phyloP scores from a whole-genome alignment of 352 stramenopile genomes.

The Phytophthora aleatoria region DNA sequence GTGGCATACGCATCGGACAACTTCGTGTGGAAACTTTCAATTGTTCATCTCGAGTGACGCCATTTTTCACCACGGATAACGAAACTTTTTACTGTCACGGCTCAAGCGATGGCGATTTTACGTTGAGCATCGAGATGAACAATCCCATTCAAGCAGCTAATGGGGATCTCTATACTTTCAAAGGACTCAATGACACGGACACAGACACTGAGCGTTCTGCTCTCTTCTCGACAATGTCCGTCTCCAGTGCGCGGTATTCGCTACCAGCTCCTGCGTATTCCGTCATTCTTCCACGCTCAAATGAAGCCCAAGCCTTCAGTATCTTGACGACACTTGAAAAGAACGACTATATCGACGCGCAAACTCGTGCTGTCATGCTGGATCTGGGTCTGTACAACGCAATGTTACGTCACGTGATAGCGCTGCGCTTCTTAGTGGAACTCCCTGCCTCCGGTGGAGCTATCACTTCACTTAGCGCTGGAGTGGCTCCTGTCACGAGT shows the following conservation, averaged over 20 bases:
- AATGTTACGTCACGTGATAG: conserved; percentile 48
- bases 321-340: conserved; percentile 35
- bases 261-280: conserved; percentile 54
- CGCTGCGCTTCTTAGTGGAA: conserved; percentile 54
- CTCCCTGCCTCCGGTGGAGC: conserved; percentile 48
- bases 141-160: conserved; percentile 15
- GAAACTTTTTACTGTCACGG: conserved; percentile 16
- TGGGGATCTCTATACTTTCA: conserved; percentile 29
- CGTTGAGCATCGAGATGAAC: conserved; percentile 5
- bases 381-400: conserved; percentile 56
- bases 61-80: conserved; percentile 31
- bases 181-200: conserved; percentile 41
- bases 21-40: conserved; percentile 41
- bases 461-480: conserved; percentile 28
- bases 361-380: conserved; percentile 49
- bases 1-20: conserved; percentile 52
- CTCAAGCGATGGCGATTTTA: conserved; percentile 25
- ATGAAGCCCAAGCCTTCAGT: conserved; percentile 12
- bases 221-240: conserved; percentile 49
- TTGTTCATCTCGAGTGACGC: conserved; percentile 39
- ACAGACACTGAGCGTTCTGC: conserved; percentile 35
- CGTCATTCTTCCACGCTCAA: conserved; percentile 37
- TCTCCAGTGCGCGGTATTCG: conserved; percentile 18
- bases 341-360: conserved; percentile 41
- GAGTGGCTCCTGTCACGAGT: conserved; percentile 41